phyloP scores from a whole-genome alignment of 164 flowering plant genomes.

The Sextonia rubra region DNA sequence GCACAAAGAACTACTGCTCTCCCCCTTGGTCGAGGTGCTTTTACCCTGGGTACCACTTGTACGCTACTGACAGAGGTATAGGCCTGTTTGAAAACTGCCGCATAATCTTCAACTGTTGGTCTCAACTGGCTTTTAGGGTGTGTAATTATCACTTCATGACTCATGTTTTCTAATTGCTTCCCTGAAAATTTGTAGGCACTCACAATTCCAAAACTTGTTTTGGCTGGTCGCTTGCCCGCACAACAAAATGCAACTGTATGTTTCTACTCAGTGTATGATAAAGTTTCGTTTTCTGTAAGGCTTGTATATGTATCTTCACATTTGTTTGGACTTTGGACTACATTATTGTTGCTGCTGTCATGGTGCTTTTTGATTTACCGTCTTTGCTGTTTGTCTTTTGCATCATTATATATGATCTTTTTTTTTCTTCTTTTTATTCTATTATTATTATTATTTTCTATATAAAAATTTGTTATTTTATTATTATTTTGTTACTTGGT shows the following conservation, averaged over 20 bases:
- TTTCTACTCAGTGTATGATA: constrained; percentile 3
- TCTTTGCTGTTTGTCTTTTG: not conserved
- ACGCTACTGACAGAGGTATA: constrained; percentile 95
- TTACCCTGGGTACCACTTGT: constrained; percentile 81
- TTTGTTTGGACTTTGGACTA: not conserved
- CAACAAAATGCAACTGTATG: constrained; percentile 99
- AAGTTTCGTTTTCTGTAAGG: not conserved
- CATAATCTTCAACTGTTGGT: not conserved
- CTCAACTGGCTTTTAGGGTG: too few species aligned
- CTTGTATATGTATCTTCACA: not conserved
- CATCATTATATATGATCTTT: too few species aligned
- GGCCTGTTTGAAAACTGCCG: not conserved
- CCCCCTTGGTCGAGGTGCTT: constrained; percentile 96
- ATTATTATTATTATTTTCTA: too few species aligned
- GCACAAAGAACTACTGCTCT: constrained; percentile 95
- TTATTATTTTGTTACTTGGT: too few species aligned
- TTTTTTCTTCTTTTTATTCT: not conserved
- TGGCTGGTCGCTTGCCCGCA: constrained; percentile 96
- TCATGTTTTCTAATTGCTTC: constrained; percentile 4
- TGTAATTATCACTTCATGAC: too few species aligned
- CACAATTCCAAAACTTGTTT: constrained; percentile 81
- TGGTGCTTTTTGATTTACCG: not conserved
- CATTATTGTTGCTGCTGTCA: not conserved
- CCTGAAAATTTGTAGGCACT: constrained; percentile 56
- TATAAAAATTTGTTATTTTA: too few species aligned